Evolutionary conservation across 805 yeast genomes (phyloP), one percentile per base, ranked within the genome.

Genomic region (Ogataea populi-albae): DNA sequence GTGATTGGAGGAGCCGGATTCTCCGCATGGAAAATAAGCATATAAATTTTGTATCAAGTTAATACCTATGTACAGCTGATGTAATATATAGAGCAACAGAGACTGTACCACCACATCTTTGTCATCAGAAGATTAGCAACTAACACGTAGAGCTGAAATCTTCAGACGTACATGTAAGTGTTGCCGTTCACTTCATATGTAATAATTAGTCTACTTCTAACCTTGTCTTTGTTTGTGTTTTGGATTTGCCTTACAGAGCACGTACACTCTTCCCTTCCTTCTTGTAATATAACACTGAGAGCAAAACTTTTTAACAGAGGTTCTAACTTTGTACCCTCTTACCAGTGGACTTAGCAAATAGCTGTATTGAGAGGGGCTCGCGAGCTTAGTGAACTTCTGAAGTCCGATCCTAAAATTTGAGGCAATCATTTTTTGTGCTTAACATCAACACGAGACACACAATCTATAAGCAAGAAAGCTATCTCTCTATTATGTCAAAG

Each of bases 141-240:
- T n/a, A n/a, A n/a, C n/a, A n/a, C n/a, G n/a, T n/a, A n/a, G n/a
- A n/a, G n/a, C n/a, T n/a, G n/a, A n/a, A n/a, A n/a, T n/a, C n/a
- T n/a, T n/a, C n/a, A n/a, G n/a, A n/a, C n/a, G n/a, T n/a, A n/a
- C n/a, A n/a, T n/a, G n/a, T n/a, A n/a, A n/a, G n/a, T n/a, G n/a
- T n/a, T n/a, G n/a, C n/a, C n/a, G n/a, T n/a, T n/a, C n/a, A n/a
- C n/a, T n/a, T n/a, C n/a, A n/a, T n/a, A n/a, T n/a, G n/a, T n/a
- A n/a, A n/a, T n/a, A n/a, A n/a, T n/a, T n/a, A n/a, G n/a, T n/a
- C n/a, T n/a, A n/a, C n/a, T n/a, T n/a, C n/a, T n/a, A 81, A 50
- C 86, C 86, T 62, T 86, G 96, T 62, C 95, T 86, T 64, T 89
- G 97, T 65, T 89, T 89, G 64, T 89, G 98, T 59, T 86, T 87